phyloP scores from a whole-genome alignment of 108 stramenopile species.

The Nannochloropsis salina region DNA sequence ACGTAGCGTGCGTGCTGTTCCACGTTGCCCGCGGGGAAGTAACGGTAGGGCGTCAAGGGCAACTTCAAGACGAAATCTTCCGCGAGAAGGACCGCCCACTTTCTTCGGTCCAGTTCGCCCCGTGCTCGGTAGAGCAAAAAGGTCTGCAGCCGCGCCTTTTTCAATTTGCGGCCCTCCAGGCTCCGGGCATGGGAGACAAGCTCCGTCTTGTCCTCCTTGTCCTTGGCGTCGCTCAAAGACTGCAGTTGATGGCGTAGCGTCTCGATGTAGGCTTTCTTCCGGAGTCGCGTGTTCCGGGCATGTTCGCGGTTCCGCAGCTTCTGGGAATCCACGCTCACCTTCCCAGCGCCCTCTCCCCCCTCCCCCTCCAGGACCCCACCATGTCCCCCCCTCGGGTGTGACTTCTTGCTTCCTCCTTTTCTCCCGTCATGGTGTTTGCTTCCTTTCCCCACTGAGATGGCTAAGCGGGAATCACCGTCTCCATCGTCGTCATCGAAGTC shows the following conservation, averaged over 20 bases:
- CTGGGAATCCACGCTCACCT: not conserved
- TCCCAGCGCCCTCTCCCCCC: not conserved
- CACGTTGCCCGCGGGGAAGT: slow-evolving; percentile 74
- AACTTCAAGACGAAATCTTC: slow-evolving; percentile 57
- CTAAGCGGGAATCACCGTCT: not conserved
- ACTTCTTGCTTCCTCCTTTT: slow-evolving; percentile 7
- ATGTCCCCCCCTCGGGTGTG: not conserved
- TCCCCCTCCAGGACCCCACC: not conserved
- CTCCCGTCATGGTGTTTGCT: not conserved
- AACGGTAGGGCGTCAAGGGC: slow-evolving; percentile 55
- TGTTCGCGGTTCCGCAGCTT: slow-evolving; percentile 80
- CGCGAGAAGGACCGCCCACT: slow-evolving; percentile 71
- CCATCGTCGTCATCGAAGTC: not conserved
- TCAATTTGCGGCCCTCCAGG: slow-evolving; percentile 58
- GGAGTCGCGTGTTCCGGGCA: slow-evolving; percentile 86
- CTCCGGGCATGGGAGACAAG: slow-evolving; percentile 62
- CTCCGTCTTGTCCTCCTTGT: slow-evolving; percentile 58
- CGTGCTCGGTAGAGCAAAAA: slow-evolving; percentile 1
- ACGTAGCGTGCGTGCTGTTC: slow-evolving; percentile 66
- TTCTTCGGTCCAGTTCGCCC: slow-evolving; percentile 6
- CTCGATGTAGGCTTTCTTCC: slow-evolving; percentile 91
- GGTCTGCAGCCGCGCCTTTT: slow-evolving; percentile 58
- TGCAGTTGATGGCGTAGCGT: slow-evolving; percentile 82
- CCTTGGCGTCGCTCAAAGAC: slow-evolving; percentile 71
- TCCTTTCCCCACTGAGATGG: not conserved